phyloP scores from a whole-genome alignment of 129 eudicot species.

The Artemisia tridentata region DNA sequence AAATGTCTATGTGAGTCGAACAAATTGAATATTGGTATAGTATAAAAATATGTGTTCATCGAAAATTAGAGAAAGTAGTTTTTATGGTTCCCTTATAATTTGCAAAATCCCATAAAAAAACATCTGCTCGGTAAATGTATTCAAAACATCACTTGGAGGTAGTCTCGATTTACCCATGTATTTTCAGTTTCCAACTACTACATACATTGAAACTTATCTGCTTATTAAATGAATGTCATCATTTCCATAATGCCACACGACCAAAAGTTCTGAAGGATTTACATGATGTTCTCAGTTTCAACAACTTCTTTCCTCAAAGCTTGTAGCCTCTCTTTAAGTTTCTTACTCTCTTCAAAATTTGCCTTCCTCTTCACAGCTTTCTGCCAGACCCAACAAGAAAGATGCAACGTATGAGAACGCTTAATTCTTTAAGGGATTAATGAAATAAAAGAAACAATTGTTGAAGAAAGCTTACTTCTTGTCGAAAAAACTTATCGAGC shows the following conservation, averaged over 20 bases:
- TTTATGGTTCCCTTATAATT: too few species aligned
- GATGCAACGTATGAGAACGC: background rate
- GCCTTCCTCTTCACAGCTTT: slow-evolving; percentile 89
- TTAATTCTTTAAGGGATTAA: background rate
- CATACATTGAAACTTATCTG: background rate
- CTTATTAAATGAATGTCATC: slow-evolving; percentile 19
- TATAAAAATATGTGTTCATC: too few species aligned
- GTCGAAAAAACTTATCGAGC: slow-evolving; percentile 81
- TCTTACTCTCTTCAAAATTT: slow-evolving; percentile 91
- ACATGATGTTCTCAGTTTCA: slow-evolving; percentile 30
- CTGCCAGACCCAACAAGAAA: slow-evolving; percentile 29
- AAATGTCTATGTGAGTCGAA: too few species aligned
- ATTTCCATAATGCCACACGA: background rate
- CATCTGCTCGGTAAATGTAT: background rate
- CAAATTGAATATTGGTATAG: too few species aligned
- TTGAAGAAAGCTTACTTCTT: slow-evolving; percentile 53
- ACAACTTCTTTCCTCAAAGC: slow-evolving; percentile 62
- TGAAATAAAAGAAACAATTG: background rate
- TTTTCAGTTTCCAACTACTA: background rate
- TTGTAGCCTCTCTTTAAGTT: slow-evolving; percentile 66
- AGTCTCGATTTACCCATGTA: background rate
- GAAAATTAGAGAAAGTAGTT: too few species aligned
- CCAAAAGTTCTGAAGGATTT: background rate
- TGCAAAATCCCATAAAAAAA: background rate
- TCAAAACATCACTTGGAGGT: background rate